Conservation (phyloP, 768 basidiomycete genomes). For the Pulveroboletus sp. region DNA sequence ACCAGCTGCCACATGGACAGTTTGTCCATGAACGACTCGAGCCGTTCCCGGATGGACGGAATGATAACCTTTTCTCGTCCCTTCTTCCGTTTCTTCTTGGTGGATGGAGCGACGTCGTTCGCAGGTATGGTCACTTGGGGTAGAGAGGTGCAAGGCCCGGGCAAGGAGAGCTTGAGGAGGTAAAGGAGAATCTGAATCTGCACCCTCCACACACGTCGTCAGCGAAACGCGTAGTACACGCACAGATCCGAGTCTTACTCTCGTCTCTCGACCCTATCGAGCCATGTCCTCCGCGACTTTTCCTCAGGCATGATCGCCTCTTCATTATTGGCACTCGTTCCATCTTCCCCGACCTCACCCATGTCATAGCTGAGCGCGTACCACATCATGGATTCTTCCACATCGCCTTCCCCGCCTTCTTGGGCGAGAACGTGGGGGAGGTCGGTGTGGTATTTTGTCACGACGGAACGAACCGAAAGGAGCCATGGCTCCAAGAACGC, state of each 20-base stretch:
- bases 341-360: conserved; percentile 31
- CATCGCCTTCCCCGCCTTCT: conserved; percentile 56
- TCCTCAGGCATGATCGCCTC: conserved; percentile 39
- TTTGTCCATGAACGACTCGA: conserved; percentile 77
- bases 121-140: conserved; percentile 25
- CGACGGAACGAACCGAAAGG: conserved; percentile 49
- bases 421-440: conserved; percentile 56
- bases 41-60: conserved; percentile 42
- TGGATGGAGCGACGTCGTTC: conserved; percentile 25
- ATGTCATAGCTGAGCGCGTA: conserved; percentile 60
- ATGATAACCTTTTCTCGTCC: conserved; percentile 19
- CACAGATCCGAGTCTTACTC: conserved; percentile 42
- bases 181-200: conserved; percentile 75
- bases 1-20: conserved; percentile 73
- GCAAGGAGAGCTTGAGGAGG: conserved; percentile 59
- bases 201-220: conserved; percentile 42
- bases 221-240: not conserved
- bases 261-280: conserved; percentile 64
- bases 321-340: conserved; percentile 17
- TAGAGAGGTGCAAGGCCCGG: conserved; percentile 37
- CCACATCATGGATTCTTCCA: conserved; percentile 78
- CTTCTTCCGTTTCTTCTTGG: conserved; percentile 30
- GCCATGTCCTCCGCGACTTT: conserved; percentile 52
- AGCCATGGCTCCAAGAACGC: conserved; percentile 57
- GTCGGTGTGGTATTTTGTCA: conserved; percentile 62